Evolutionary conservation across 805 yeast genomes (phyloP).

Genomic region (Ogataea pilisensis): DNA sequence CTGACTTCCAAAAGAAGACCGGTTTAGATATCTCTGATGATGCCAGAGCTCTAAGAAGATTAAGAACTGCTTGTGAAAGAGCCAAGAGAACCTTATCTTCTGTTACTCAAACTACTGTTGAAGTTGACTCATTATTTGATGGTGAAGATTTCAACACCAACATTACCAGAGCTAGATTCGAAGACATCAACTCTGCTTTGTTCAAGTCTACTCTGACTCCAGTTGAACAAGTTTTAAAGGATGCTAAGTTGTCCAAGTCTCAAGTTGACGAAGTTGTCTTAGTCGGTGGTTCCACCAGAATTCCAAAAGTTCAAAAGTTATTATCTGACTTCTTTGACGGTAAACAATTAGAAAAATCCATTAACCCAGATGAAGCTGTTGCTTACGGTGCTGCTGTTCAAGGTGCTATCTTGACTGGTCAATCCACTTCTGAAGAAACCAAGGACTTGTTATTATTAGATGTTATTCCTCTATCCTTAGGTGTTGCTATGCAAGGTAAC

Average conservation of each 20-base stretch:
- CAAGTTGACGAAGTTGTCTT: constrained; percentile 91
- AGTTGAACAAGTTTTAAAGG: constrained; percentile 92
- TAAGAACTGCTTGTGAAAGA: constrained; percentile 98
- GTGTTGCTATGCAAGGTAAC: constrained; percentile 99
- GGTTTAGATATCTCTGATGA: constrained; percentile 85
- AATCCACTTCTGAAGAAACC: constrained; percentile 84
- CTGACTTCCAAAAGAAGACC: constrained; percentile 89
- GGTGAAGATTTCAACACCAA: constrained; percentile 95
- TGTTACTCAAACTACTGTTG: constrained; percentile 92
- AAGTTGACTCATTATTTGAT: constrained; percentile 90
- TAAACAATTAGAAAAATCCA: constrained; percentile 92
- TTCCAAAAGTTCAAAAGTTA: constrained; percentile 95
- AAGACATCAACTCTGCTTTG: constrained; percentile 87
- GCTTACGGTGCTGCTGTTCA: constrained; percentile 99
- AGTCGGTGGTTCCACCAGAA: constrained; percentile 99
- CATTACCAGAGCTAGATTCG: constrained; percentile 97
- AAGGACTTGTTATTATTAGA: constrained; percentile 93
- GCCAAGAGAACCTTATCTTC: constrained; percentile 98
- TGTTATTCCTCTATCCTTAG: constrained; percentile 97
- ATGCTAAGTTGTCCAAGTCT: constrained; percentile 79
- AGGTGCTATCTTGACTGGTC: constrained; percentile 97
- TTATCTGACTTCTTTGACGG: constrained; percentile 95
- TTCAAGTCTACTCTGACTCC: constrained; percentile 94
- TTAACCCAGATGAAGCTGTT: constrained; percentile 99
- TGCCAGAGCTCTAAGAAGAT: constrained; percentile 95